phyloP scores from a whole-genome alignment of 495 filamentous ascomycete genomes.

The Penicillium atrosanguineum region DNA sequence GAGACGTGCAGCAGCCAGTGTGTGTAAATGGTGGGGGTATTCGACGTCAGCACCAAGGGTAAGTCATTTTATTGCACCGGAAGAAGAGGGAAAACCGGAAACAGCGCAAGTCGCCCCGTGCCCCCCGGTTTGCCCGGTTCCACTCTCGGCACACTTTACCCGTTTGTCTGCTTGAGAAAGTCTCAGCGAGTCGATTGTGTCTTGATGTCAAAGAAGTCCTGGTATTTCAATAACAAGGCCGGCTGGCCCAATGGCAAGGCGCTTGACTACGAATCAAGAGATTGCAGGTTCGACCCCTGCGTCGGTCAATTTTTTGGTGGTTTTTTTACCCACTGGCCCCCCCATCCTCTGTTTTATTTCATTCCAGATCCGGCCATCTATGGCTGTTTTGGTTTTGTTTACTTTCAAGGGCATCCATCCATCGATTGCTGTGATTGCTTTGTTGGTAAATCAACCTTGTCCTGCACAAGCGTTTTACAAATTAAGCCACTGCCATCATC shows the following conservation, averaged over 20 bases:
- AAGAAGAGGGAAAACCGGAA: slow-evolving; percentile 6
- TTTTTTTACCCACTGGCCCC: not conserved
- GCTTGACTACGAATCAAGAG: slow-evolving; percentile 72
- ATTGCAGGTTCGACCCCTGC: slow-evolving; percentile 52
- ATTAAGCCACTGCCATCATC: not conserved
- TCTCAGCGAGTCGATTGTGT: not conserved
- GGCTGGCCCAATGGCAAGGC: slow-evolving; percentile 69
- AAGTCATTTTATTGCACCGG: not conserved
- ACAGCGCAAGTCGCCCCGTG: not conserved
- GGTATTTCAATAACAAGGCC: slow-evolving; percentile 19
- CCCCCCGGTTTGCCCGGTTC: not conserved
- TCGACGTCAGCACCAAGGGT: not conserved
- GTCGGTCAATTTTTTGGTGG: slow-evolving; percentile 36
- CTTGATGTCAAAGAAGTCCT: not conserved
- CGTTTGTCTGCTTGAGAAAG: not conserved
- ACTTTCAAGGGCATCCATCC: too few relatives aligned
- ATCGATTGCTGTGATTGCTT: not conserved
- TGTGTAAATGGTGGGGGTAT: not conserved
- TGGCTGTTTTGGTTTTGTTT: too few relatives aligned
- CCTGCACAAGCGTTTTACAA: not conserved
- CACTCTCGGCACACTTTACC: not conserved
- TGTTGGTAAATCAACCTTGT: not conserved
- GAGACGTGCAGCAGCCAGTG: not conserved
- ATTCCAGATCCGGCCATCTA: too few relatives aligned
- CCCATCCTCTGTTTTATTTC: too few relatives aligned